Evolutionary conservation across 2,329 filamentous ascomycete species (phyloP), one percentile per base, ranked within the genome.

Genomic region (Arthroderma uncinatum): DNA sequence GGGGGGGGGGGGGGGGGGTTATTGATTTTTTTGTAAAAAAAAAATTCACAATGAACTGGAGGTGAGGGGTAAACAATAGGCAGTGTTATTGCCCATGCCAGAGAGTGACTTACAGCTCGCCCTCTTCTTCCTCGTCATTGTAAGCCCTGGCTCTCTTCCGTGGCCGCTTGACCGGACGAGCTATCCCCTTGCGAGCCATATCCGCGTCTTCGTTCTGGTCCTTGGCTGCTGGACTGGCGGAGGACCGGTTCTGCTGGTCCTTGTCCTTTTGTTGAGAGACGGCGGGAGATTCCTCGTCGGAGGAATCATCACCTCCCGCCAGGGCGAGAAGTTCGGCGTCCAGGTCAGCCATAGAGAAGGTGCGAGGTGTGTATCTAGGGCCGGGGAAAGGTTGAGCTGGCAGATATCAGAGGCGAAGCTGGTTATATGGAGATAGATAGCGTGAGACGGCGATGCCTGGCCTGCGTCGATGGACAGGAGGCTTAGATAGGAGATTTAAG

Each of bases 301-400:
- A 78, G 59, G 75, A 74, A 58, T 73, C 70, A 58, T 50, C 86
- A 64, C 88, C 89, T 66, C 89, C 93, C 56, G 91, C 93, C 63
- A 97, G 84, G 67, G 89, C 91, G 62, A 97, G 85, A 63, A 97
- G 84, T 76, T 96, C 92, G 66, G 92, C 90, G 70, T 97, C 92
- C 64, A 96, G 81, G 68, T 92, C 88, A 57, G 88, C 86, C 90
- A 95, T 95, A 66, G 62, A 62, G 53, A 54, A 57, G 40, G 37
- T 54, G 36, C 50, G 47, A 48, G 36, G 10, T 5, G 21, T 30
- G 44, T 48, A 4, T 16, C 33, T 16, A 19, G 39, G 5, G 39
- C 6, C 14, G 16, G 4, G n/a, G 39, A 42, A 42, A 12, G n/a
- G 14, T 5, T 21, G 16, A 9, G 3, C 2, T 21, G 19, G 39